These are phyloP conservation scores for Blumeriella jaapii DNA, from an alignment of 2,329 filamentous ascomycete genomes.

Conservation along the genomic window DNA sequence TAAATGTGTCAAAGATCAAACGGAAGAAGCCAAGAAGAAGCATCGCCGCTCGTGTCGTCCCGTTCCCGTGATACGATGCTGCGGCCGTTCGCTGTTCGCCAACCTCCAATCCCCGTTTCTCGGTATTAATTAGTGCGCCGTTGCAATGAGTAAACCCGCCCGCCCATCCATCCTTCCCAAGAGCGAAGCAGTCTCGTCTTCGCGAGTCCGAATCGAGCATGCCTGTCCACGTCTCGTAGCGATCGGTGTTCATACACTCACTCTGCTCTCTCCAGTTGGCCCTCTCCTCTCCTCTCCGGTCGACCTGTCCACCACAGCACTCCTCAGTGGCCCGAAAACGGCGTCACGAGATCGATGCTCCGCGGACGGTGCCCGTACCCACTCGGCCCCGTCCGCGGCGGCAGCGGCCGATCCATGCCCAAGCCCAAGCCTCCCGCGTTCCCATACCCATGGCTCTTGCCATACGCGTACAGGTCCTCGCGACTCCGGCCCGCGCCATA, in stretches of 20 bases:
- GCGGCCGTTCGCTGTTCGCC: too few species aligned
- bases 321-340: constrained; percentile 23
- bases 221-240: background rate
- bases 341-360: constrained; percentile 53
- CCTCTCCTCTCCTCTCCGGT: background rate
- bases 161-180: too few species aligned
- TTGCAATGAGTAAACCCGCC: too few species aligned
- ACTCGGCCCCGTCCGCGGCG: constrained; percentile 39
- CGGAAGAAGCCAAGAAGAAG: too few species aligned
- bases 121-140: too few species aligned
- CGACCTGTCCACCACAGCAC: background rate
- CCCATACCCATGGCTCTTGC: constrained; percentile 6
- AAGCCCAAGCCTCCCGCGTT: constrained; percentile 2
- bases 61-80: too few species aligned
- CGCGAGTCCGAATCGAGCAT: too few species aligned
- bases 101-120: too few species aligned
- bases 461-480: constrained; percentile 19
- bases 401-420: constrained; percentile 36
- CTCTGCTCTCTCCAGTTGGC: background rate
- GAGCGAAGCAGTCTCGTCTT: too few species aligned
- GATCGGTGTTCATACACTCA: background rate
- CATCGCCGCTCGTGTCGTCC: too few species aligned
- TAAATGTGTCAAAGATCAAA: too few species aligned
- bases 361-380: constrained; percentile 43
- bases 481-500: constrained; percentile 14